A percentile compares a stretch with the other conserved stretches of the same genome.
Evolutionary conservation across 2,329 filamentous ascomycete species (phyloP).

Genomic region (Teratosphaeria zuluensis): DNA sequence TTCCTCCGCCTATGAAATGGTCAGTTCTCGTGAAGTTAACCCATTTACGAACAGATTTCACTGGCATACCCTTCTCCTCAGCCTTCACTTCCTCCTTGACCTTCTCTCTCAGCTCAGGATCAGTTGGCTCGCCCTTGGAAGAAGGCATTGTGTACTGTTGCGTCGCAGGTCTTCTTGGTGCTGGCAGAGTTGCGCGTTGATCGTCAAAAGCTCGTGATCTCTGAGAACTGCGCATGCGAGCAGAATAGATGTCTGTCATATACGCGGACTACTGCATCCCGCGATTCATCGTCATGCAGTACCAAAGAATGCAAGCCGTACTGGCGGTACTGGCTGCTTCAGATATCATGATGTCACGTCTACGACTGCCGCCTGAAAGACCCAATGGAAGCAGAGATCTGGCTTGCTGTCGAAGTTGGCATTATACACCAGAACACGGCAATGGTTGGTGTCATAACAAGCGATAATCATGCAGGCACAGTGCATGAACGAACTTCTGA

Average conservation of each 20-base stretch:
- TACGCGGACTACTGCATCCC: not conserved
- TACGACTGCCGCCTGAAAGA: not conserved
- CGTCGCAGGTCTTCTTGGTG: not conserved
- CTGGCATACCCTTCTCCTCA: slow-evolving; percentile 22
- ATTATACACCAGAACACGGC: not conserved
- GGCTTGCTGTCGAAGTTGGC: not conserved
- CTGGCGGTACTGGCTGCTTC: not conserved
- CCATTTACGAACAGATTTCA: not conserved
- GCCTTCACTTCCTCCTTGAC: slow-evolving; percentile 26
- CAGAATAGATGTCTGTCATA: not conserved
- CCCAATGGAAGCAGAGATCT: not conserved
- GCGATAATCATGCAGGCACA: not conserved
- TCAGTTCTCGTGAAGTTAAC: not conserved
- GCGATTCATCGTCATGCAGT: not conserved
- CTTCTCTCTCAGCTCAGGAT: slow-evolving; percentile 23
- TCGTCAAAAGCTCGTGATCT: not conserved
- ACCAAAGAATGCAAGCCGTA: not conserved
- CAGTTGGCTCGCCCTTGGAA: slow-evolving; percentile 24
- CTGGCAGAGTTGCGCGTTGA: not conserved
- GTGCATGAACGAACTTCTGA: not conserved
- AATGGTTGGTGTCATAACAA: not conserved
- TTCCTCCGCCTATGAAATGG: slow-evolving; percentile 17
- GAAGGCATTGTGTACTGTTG: slow-evolving; percentile 17
- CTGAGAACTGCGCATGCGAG: not conserved
- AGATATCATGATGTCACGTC: not conserved